A percentile compares a stretch with the other conserved stretches of the same genome.
Conservation (phyloP, 129 eudicot genomes). For the Silybum marianum region DNA sequence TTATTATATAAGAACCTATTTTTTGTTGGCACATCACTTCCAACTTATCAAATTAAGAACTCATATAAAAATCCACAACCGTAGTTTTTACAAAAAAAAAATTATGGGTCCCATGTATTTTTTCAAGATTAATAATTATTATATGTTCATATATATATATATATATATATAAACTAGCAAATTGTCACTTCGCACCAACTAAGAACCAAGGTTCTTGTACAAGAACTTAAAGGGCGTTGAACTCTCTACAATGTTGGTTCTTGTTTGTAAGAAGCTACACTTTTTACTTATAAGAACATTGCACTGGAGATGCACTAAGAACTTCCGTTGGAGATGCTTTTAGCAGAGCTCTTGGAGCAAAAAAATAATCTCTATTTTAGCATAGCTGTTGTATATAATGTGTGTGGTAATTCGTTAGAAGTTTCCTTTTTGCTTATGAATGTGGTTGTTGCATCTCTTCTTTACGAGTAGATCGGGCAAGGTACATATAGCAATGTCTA, state of each 20-base stretch:
- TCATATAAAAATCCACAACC: too few relatives aligned
- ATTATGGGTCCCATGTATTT: too few relatives aligned
- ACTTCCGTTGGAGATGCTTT: background rate
- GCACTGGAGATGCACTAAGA: background rate
- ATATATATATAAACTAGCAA: too few relatives aligned
- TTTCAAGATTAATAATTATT: too few relatives aligned
- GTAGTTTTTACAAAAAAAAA: too few relatives aligned
- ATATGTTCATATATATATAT: too few relatives aligned
- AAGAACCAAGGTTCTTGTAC: background rate
- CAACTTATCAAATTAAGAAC: too few relatives aligned
- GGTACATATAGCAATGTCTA: slow-evolving; percentile 81
- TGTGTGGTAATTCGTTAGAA: background rate
- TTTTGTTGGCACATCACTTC: too few relatives aligned
- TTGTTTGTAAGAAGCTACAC: background rate
- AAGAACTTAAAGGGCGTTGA: background rate
- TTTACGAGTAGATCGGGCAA: slow-evolving; percentile 60
- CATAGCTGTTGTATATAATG: background rate
- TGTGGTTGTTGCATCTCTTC: slow-evolving; percentile 5
- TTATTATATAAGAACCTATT: too few relatives aligned
- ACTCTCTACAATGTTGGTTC: background rate
- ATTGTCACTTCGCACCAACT: too few relatives aligned
- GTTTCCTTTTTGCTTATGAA: background rate
- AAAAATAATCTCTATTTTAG: background rate
- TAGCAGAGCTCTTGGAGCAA: background rate
- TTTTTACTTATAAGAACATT: background rate